Conservation (phyloP, 2,329 filamentous ascomycete genomes). For the Colletotrichum sp. region DNA sequence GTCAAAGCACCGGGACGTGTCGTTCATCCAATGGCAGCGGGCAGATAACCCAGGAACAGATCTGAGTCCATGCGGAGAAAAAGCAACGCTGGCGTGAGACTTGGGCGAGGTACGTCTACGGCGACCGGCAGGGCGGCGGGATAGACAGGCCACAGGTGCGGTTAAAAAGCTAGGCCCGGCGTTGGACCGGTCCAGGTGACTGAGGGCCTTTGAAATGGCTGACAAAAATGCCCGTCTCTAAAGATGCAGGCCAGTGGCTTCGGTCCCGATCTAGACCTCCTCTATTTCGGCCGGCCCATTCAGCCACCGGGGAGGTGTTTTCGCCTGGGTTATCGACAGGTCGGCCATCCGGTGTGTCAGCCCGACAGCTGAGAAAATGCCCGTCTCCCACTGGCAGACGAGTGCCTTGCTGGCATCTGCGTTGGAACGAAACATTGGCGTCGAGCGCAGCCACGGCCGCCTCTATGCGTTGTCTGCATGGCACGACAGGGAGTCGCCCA, state of each 20-base stretch:
- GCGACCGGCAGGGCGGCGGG: background rate
- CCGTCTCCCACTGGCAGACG: background rate
- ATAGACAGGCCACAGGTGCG: background rate
- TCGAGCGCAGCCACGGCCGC: background rate
- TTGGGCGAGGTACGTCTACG: background rate
- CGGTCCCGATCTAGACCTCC: background rate
- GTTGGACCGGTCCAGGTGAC: background rate
- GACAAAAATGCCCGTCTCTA: background rate
- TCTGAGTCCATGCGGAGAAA: background rate
- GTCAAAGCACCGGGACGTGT: background rate
- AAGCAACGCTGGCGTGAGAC: background rate
- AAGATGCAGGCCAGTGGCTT: background rate
- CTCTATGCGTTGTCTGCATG: conserved; percentile 8
- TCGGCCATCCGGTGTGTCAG: conserved; percentile 2
- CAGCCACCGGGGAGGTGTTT: background rate
- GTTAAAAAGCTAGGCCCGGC: background rate
- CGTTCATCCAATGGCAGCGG: conserved; percentile 7
- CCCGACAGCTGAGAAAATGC: background rate
- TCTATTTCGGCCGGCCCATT: background rate
- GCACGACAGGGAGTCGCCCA: background rate
- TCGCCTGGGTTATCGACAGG: background rate
- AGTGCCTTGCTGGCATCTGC: background rate
- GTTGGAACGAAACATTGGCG: conserved; percentile 6
- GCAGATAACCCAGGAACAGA: background rate
- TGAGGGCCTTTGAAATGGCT: background rate